These are phyloP conservation scores for Salix caprea DNA, from an alignment of 345 rosid genomes.

Conservation along the genomic window DNA sequence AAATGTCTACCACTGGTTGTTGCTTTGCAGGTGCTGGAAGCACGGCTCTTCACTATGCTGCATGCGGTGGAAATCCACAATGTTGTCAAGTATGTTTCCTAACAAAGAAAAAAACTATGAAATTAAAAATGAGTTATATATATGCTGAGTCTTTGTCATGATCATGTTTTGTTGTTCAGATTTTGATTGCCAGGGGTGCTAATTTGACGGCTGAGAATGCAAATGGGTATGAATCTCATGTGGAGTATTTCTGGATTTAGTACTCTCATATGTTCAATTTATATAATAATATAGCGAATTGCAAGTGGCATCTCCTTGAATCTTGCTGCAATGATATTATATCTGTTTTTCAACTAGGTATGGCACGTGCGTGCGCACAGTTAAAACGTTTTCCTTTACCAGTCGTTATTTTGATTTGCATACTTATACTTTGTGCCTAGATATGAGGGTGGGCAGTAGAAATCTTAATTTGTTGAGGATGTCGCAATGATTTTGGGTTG, in stretches of 20 bases:
- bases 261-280: background rate
- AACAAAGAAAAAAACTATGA: slow-evolving; percentile 4
- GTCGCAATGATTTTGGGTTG: background rate
- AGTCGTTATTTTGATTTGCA: background rate
- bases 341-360: background rate
- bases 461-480: background rate
- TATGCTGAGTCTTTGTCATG: slow-evolving; percentile 11
- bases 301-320: background rate
- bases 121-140: slow-evolving; percentile 3
- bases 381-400: background rate
- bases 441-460: background rate
- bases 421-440: background rate
- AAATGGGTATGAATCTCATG: slow-evolving; percentile 54
- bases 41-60: slow-evolving; percentile 91
- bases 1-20: background rate
- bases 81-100: slow-evolving; percentile 73
- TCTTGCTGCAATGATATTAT: background rate
- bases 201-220: slow-evolving; percentile 59
- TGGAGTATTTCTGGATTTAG: background rate
- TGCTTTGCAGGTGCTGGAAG: slow-evolving; percentile 80
- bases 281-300: background rate
- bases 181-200: slow-evolving; percentile 82
- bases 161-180: slow-evolving; percentile 38
- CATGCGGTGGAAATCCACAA: slow-evolving; percentile 91
- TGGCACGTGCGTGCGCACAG: background rate